These are phyloP conservation scores for Arthrobotrys sphaeroides DNA, from an alignment of 2,329 filamentous ascomycete genomes.

Conservation along the genomic window DNA sequence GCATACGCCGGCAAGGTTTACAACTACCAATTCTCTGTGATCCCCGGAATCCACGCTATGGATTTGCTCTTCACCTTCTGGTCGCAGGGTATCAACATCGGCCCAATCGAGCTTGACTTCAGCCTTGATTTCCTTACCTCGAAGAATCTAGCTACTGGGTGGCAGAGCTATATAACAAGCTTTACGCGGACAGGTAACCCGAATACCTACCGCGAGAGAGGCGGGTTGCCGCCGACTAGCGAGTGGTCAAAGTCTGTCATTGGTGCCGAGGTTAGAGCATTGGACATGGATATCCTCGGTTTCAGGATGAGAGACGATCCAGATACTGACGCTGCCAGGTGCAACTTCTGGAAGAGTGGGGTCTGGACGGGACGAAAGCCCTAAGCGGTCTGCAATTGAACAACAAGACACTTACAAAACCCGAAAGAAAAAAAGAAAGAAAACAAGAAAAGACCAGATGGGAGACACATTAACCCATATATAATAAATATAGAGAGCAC, in stretches of 20 bases:
- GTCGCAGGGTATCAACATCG: conserved; percentile 59
- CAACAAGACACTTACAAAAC: neutral
- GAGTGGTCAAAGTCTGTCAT: conserved; percentile 59
- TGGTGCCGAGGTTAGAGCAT: conserved; percentile 33
- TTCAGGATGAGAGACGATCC: conserved; percentile 48
- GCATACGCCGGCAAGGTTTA: conserved; percentile 61
- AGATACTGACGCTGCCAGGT: conserved; percentile 54
- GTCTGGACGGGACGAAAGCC: conserved; percentile 54
- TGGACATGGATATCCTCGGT: conserved; percentile 54
- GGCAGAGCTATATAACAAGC: conserved; percentile 63
- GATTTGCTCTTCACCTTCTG: conserved; percentile 63
- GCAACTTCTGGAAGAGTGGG: conserved; percentile 56
- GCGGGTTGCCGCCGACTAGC: conserved; percentile 60
- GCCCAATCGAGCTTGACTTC: conserved; percentile 59
- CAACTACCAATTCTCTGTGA: conserved; percentile 62
- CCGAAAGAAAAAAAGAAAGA: neutral
- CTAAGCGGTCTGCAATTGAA: neutral
- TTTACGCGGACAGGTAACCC: conserved; percentile 63
- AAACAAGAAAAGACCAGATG: too few species aligned
- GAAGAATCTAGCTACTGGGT: conserved; percentile 59
- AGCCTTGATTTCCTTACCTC: conserved; percentile 59
- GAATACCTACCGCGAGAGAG: conserved; percentile 59
- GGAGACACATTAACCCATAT: too few species aligned
- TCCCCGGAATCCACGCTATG: conserved; percentile 61
- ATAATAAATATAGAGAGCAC: neutral